These are phyloP conservation scores for Ophiostoma triangulosporum DNA, from an alignment of 2,329 filamentous ascomycete species.

Conservation along the genomic window DNA sequence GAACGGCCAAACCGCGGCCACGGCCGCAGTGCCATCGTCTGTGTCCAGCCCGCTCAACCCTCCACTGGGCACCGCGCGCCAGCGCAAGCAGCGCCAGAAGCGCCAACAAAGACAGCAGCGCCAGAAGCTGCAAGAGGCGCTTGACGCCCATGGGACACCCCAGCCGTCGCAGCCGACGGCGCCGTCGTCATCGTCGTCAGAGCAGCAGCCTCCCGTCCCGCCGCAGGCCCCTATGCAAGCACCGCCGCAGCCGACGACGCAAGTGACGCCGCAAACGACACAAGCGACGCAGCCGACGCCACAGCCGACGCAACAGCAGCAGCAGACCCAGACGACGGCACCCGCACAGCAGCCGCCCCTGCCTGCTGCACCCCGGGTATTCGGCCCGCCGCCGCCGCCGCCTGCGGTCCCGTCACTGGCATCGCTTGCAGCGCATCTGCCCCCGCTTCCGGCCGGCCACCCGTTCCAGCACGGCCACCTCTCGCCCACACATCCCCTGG, in stretches of 20 bases:
- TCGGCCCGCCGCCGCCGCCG: slow-evolving; percentile 13
- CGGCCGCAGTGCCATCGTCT: background rate
- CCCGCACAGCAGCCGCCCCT: background rate
- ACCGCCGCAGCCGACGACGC: background rate
- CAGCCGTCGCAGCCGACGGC: background rate
- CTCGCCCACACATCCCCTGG: background rate
- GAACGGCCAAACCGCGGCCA: background rate
- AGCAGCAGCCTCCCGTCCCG: slow-evolving; percentile 1
- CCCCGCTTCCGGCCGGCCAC: slow-evolving; percentile 4
- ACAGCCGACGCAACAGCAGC: background rate
- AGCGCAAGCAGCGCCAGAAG: slow-evolving; percentile 15
- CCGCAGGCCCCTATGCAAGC: background rate
- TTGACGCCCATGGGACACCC: slow-evolving; percentile 2
- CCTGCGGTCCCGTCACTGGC: slow-evolving; percentile 9
- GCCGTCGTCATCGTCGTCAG: background rate
- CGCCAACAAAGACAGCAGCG: slow-evolving; percentile 14
- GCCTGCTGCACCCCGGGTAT: slow-evolving; percentile 9
- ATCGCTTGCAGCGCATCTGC: slow-evolving; percentile 10
- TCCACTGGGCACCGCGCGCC: slow-evolving; percentile 13
- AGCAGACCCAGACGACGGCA: background rate
- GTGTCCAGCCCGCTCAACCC: slow-evolving; percentile 1
- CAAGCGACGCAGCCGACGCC: background rate
- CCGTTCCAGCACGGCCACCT: slow-evolving; percentile 3
- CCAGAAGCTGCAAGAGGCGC: slow-evolving; percentile 10
- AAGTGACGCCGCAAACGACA: background rate